Conservation (phyloP, 2,329 filamentous ascomycete species). For the Ophiosphaerella herpotricha region DNA sequence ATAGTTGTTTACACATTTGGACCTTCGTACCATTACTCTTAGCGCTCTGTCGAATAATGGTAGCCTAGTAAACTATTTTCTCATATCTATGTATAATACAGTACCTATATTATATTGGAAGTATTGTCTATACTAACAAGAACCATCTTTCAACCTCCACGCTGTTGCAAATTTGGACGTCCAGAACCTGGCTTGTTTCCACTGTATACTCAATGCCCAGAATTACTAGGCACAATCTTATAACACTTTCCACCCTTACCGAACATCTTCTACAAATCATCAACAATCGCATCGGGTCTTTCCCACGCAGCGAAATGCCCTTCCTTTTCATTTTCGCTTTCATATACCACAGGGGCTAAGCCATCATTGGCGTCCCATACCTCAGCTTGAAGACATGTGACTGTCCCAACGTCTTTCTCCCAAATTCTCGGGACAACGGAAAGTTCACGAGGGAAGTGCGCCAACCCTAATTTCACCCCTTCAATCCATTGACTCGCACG, state of each 20-base stretch:
- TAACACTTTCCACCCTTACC: conserved; percentile 49
- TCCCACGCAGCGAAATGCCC: conserved; percentile 69
- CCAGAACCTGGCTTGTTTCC: no score
- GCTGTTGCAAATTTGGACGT: no score
- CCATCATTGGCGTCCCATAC: background rate
- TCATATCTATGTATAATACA: no score
- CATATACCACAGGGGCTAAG: conserved; percentile 58
- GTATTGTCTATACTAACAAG: no score
- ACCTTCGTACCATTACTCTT: no score
- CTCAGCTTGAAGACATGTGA: background rate
- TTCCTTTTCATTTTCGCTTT: conserved; percentile 56
- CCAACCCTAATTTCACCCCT: conserved; percentile 57
- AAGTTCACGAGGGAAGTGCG: conserved; percentile 64
- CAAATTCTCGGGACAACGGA: conserved; percentile 59
- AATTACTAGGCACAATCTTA: conserved; percentile 39
- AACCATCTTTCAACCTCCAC: no score
- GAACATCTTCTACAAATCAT: conserved; percentile 64
- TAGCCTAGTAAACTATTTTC: no score
- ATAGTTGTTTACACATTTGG: no score
- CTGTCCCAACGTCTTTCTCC: conserved; percentile 60
- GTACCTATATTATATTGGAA: no score
- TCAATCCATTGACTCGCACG: conserved; percentile 50
- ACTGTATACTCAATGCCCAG: conserved; percentile 22
- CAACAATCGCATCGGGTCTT: conserved; percentile 57
- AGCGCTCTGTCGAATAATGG: no score